Conservation (phyloP, 176 grass and related monocot genomes). For the Musa acuminata region DNA sequence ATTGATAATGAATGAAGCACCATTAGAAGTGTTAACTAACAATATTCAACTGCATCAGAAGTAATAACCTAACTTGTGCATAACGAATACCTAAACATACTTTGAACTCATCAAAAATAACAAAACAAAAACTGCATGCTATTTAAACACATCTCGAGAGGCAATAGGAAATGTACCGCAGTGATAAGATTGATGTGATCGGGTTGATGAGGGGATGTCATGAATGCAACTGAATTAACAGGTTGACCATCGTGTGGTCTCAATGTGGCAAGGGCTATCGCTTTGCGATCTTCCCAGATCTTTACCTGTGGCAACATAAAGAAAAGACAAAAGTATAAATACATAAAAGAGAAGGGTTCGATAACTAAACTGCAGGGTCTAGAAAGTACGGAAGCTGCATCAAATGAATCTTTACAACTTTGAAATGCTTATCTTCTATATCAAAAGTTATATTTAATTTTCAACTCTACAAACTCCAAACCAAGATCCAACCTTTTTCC, state of each 20-base stretch:
- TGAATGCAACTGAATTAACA: constrained; percentile 70
- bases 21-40: neutral
- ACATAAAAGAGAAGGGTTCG: neutral
- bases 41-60: neutral
- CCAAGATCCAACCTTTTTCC: neutral
- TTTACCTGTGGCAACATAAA: constrained; percentile 55
- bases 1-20: neutral
- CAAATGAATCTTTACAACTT: neutral
- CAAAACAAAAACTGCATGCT: neutral
- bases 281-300: constrained; percentile 82
- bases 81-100: neutral
- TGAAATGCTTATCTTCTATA: neutral
- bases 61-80: neutral
- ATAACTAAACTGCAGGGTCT: neutral
- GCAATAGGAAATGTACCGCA: constrained; percentile 39
- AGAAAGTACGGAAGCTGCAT: neutral
- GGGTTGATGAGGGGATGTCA: constrained; percentile 58
- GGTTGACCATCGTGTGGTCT: constrained; percentile 77
- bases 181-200: constrained; percentile 93
- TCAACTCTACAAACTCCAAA: constrained; percentile 1
- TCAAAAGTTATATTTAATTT: neutral
- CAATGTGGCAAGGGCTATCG: constrained; percentile 42
- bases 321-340: constrained; percentile 18
- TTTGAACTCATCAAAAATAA: neutral
- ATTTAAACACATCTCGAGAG: neutral